These are phyloP conservation scores for Cercospora brassicicola DNA, from an alignment of 2,329 filamentous ascomycete genomes.

Conservation along the genomic window DNA sequence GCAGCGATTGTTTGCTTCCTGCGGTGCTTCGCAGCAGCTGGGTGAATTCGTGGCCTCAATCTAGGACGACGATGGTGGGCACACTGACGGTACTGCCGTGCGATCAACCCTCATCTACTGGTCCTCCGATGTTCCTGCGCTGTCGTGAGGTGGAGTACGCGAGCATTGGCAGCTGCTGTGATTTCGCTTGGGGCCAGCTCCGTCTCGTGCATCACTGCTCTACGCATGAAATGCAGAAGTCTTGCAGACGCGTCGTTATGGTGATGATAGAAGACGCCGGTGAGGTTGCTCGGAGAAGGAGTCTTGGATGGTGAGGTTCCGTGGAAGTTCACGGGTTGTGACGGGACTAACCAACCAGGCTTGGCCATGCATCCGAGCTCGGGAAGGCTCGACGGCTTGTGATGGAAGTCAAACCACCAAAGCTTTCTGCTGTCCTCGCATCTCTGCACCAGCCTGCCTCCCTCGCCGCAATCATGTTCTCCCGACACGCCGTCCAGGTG, in stretches of 20 bases:
- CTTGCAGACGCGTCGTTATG: not conserved
- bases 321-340: constrained; percentile 1
- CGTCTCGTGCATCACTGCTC: not conserved
- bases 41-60: not conserved
- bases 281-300: not conserved
- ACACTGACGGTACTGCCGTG: not conserved
- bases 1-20: not conserved
- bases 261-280: not conserved
- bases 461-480: constrained; percentile 28
- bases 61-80: not conserved
- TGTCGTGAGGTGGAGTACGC: not conserved
- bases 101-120: not conserved
- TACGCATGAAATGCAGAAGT: not conserved
- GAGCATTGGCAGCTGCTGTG: not conserved
- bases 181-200: not conserved
- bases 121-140: not conserved
- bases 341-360: constrained; percentile 1
- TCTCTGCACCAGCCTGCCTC: not conserved
- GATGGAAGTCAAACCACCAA: constrained; percentile 9
- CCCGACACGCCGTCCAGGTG: constrained; percentile 31
- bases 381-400: constrained; percentile 9
- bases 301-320: constrained; percentile 1
- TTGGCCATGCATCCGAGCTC: constrained; percentile 8
- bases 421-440: constrained; percentile 15
- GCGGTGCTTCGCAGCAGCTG: not conserved